These are phyloP conservation scores for Naganishia liquefaciens DNA, from an alignment of 1,284 basidiomycete species.

Conservation along the genomic window DNA sequence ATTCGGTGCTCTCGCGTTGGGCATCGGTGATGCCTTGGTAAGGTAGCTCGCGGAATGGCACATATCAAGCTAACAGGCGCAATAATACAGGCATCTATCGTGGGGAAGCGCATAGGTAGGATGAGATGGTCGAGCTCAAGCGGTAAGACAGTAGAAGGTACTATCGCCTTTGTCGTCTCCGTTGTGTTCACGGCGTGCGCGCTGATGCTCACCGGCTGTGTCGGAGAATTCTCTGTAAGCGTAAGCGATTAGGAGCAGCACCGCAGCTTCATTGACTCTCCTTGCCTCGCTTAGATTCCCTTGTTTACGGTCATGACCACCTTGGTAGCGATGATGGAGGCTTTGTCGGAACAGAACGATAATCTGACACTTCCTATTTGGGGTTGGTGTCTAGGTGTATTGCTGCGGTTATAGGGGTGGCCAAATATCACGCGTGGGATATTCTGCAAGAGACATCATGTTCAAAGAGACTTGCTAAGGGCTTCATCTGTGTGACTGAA, in stretches of 20 bases:
- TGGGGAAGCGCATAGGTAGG: slow-evolving; percentile 79
- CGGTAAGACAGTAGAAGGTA: slow-evolving; percentile 90
- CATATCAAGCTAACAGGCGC: slow-evolving; percentile 4
- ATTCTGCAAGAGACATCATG: too few species aligned
- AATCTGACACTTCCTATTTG: slow-evolving; percentile 87
- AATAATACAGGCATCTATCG: slow-evolving; percentile 72
- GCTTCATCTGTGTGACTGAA: too few species aligned
- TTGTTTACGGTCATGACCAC: slow-evolving; percentile 56
- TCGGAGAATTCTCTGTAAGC: slow-evolving; percentile 72
- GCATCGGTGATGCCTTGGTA: slow-evolving; percentile 90
- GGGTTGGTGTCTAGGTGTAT: slow-evolving; percentile 64
- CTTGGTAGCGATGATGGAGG: slow-evolving; percentile 75
- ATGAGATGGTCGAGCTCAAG: slow-evolving; percentile 79
- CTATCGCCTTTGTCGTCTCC: slow-evolving; percentile 73
- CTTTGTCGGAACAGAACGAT: slow-evolving; percentile 87
- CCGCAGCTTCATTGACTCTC: slow-evolving; percentile 30
- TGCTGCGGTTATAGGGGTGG: slow-evolving; percentile 26
- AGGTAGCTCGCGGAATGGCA: slow-evolving; percentile 43
- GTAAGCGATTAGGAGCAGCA: background rate
- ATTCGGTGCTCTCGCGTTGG: slow-evolving; percentile 87
- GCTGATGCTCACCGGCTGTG: slow-evolving; percentile 68
- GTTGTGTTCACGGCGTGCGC: slow-evolving; percentile 69
- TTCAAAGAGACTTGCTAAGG: too few species aligned
- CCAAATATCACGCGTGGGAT: too few species aligned
- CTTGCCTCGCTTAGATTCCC: slow-evolving; percentile 18